Conservation (phyloP, 2,329 filamentous ascomycete species). For the Hypoxylon sp. region DNA sequence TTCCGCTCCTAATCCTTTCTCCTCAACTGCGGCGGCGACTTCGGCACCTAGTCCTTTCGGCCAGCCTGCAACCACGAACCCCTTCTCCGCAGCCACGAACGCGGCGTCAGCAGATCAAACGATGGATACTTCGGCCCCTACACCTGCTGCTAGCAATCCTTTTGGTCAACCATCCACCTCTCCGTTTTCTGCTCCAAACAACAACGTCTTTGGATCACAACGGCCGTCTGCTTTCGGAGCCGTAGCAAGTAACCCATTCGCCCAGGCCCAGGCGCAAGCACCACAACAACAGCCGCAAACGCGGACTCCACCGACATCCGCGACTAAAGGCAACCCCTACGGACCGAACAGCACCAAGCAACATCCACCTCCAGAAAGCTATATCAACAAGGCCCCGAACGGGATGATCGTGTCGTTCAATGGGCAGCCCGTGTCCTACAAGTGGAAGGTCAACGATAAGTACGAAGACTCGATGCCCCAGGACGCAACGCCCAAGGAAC, state of each 20-base stretch:
- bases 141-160: slow-evolving; percentile 44
- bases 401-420: slow-evolving; percentile 70
- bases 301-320: slow-evolving; percentile 30
- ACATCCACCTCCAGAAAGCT: slow-evolving; percentile 60
- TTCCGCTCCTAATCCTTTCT: slow-evolving; percentile 47
- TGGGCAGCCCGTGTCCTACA: slow-evolving; percentile 71
- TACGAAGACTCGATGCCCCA: slow-evolving; percentile 39
- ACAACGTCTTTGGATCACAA: slow-evolving; percentile 53
- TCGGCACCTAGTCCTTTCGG: slow-evolving; percentile 49
- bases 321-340: slow-evolving; percentile 55
- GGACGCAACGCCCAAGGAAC: slow-evolving; percentile 5
- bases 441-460: slow-evolving; percentile 51
- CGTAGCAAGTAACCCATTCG: slow-evolving; percentile 46
- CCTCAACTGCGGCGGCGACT: slow-evolving; percentile 43
- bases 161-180: slow-evolving; percentile 45
- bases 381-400: slow-evolving; percentile 58
- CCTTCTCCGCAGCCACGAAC: slow-evolving; percentile 49
- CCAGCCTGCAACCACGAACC: slow-evolving; percentile 48
- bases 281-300: slow-evolving; percentile 31
- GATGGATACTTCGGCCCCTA: slow-evolving; percentile 48
- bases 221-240: slow-evolving; percentile 32
- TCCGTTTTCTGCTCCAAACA: slow-evolving; percentile 32
- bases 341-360: slow-evolving; percentile 58
- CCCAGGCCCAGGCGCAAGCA: slow-evolving; percentile 38
- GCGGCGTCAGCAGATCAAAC: slow-evolving; percentile 35